A percentile compares a stretch with the other conserved stretches of the same genome.
Evolutionary conservation across 2,329 filamentous ascomycete species (phyloP).

Genomic region (Colletotrichum sp.): DNA sequence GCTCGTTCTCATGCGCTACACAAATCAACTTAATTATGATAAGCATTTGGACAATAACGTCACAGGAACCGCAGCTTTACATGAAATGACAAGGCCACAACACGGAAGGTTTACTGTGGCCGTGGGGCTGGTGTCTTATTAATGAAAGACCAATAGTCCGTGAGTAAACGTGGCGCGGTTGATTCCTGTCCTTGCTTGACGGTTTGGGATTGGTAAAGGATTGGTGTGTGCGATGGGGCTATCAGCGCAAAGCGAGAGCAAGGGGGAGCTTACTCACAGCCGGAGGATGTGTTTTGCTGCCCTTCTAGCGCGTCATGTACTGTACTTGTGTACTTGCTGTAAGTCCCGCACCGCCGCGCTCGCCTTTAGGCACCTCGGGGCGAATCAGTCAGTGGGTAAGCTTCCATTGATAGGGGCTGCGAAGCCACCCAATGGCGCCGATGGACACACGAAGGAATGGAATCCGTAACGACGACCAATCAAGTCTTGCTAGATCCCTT

Average conservation of each 20-base stretch:
- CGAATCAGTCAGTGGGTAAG: too few relatives aligned
- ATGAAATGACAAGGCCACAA: background rate
- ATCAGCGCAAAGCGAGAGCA: too few relatives aligned
- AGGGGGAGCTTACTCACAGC: too few relatives aligned
- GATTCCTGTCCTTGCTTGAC: background rate
- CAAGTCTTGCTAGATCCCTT: background rate
- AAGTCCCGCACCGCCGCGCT: too few relatives aligned
- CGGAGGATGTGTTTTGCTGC: too few relatives aligned
- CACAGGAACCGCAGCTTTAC: background rate
- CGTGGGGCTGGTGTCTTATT: background rate
- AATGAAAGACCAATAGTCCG: background rate
- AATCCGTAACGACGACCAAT: background rate
- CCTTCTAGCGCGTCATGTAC: too few relatives aligned
- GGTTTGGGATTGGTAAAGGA: background rate
- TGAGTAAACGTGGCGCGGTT: background rate
- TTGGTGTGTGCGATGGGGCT: background rate
- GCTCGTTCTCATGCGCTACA: background rate
- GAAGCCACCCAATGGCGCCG: background rate
- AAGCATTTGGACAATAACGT: background rate
- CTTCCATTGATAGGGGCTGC: too few relatives aligned
- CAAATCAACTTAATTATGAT: background rate
- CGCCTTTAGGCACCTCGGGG: too few relatives aligned
- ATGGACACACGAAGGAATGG: background rate
- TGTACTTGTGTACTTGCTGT: too few relatives aligned
- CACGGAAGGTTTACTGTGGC: background rate